Conservation (phyloP, 2,329 filamentous ascomycete genomes). For the Curvularia lunata region DNA sequence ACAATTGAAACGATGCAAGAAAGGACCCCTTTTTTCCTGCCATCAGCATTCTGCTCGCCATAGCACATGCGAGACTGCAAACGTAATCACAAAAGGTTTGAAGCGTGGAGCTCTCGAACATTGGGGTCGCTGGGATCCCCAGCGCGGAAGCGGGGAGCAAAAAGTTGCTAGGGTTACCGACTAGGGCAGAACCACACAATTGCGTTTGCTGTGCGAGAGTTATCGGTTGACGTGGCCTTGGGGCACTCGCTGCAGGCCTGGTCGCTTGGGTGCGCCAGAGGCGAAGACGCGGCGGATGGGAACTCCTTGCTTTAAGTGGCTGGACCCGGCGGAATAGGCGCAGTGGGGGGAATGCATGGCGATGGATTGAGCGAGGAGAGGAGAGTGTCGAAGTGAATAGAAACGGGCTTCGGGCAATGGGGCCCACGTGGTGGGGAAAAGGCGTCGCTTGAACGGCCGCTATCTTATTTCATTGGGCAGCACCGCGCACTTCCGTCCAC, state of each 20-base stretch:
- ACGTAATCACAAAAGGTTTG: background rate
- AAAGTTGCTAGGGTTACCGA: background rate
- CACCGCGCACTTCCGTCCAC: conserved; percentile 24
- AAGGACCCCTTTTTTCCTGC: no score
- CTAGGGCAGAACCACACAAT: conserved; percentile 1
- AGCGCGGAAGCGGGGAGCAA: background rate
- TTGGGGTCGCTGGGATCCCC: background rate
- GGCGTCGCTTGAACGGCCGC: conserved; percentile 20
- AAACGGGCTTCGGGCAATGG: conserved; percentile 15
- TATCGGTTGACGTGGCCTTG: conserved; percentile 21
- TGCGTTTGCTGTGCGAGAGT: conserved; percentile 8
- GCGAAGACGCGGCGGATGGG: background rate
- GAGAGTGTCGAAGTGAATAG: conserved; percentile 10
- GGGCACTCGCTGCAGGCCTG: background rate
- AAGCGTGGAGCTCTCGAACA: conserved; percentile 5
- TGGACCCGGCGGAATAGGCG: background rate
- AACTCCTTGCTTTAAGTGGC: conserved; percentile 3
- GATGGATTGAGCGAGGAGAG: conserved; percentile 8
- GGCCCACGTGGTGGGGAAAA: conserved; percentile 16
- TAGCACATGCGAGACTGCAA: conserved; percentile 5
- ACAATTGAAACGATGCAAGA: conserved; percentile 8
- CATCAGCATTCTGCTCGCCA: conserved; percentile 12
- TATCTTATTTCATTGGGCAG: conserved; percentile 23
- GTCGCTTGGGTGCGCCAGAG: background rate
- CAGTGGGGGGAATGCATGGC: conserved; percentile 9